Evolutionary conservation across 148 eudicot genomes (phyloP).

Genomic region (Rhododendron molle): DNA sequence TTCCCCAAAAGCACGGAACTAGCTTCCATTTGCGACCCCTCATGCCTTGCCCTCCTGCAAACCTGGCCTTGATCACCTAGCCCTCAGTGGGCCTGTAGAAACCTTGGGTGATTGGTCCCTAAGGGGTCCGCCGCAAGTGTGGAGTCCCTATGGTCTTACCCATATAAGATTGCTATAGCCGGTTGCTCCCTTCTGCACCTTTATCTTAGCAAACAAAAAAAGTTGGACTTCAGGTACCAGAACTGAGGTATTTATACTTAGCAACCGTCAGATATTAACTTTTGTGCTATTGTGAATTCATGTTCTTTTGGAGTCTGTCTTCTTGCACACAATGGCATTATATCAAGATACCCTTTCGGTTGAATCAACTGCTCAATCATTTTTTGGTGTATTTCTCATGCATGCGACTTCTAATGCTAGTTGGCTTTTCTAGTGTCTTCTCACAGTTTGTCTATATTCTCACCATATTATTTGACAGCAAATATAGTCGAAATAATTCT

Average conservation of each 20-base stretch:
- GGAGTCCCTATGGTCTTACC: background rate
- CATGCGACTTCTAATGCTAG: background rate
- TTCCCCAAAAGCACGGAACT: background rate
- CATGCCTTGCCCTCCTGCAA: background rate
- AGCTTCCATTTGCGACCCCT: background rate
- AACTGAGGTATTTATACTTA: background rate
- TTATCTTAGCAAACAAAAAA: background rate
- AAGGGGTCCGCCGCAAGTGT: background rate
- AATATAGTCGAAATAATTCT: background rate
- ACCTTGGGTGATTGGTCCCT: background rate
- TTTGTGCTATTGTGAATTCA: background rate
- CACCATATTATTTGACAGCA: background rate
- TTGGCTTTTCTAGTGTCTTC: background rate
- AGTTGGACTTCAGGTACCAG: background rate
- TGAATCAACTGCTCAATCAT: background rate
- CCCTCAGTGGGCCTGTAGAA: background rate
- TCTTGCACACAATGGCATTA: background rate
- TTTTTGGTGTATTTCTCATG: background rate
- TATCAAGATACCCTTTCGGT: background rate
- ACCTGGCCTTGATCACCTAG: background rate
- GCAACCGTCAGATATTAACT: background rate
- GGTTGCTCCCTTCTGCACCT: background rate
- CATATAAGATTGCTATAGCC: background rate
- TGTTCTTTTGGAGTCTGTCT: background rate
- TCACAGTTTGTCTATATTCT: background rate